Base-by-base conservation (phyloP, 345 rosid species). In the Eucalyptus leucophloia region DNA sequence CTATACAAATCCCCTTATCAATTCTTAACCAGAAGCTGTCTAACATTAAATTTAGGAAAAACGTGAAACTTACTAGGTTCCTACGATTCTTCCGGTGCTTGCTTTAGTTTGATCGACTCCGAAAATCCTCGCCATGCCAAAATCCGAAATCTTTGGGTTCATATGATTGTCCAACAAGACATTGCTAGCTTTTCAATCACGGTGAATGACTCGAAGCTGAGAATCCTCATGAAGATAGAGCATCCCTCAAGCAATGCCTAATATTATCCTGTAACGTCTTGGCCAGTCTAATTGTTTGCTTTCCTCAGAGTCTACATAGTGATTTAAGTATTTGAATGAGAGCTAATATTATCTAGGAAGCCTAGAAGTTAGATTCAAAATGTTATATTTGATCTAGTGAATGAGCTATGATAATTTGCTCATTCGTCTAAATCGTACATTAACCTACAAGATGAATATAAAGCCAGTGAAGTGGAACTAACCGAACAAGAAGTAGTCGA, bases 111-210 rank as follows among this genome's bases (percentile, higher is more conserved):
- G 89, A 67, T 90, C 88, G 16, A 32, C 47, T 10, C 42, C 86
- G 13, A 90, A 87, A 11, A 90, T 80, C 26, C 88, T 90, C 2
- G 93, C 88, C 58, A 86, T 49, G 86, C 92, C 93, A 88, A 92
- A 92, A 88, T 92, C 92, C 21, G 90, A 53, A 28, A 92, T 92
- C 50, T 92, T 92, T 18, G 93, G 93, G 42, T 86, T 90, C 91
- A 90, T 92, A 5, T 89, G 42, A 7, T 56, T 88, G n/a, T 90
- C 92, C 51, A 89, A 40, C 58, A 92, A 67, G 69, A 92, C 53
- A 5, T 92, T 92, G 83, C 91, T 60, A 10, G 91, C 51, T 90
- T 92, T 92, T 40, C 90, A 51, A 87, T 89, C 91, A 15, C 88
- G 89, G 30, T 92, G 92, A 87, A 92, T 90, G 54, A 92, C 86